A percentile compares a stretch with the other conserved stretches of the same genome.
Evolutionary conservation across 441 rosid species (phyloP).

Genomic region (Erodium chrysanthum): DNA sequence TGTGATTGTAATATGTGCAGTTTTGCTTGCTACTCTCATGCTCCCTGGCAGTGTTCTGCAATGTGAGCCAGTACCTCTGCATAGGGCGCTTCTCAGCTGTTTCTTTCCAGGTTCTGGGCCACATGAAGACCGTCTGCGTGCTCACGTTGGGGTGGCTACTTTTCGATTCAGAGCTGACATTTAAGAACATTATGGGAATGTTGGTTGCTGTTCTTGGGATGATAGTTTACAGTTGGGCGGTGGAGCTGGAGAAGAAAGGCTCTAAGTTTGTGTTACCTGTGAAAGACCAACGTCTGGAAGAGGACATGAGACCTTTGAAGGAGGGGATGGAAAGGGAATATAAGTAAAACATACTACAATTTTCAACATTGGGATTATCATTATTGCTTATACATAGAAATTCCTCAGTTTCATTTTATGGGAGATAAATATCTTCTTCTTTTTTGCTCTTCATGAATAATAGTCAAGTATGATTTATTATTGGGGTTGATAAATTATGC

Average conservation of each 20-base stretch:
- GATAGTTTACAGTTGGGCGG: constrained; percentile 82
- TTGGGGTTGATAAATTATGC: background rate
- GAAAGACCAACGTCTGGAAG: constrained; percentile 67
- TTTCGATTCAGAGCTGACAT: constrained; percentile 60
- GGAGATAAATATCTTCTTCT: background rate
- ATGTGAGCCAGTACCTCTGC: constrained; percentile 86
- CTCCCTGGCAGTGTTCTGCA: constrained; percentile 36
- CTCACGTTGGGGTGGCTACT: constrained; percentile 75
- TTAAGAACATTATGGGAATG: constrained; percentile 81
- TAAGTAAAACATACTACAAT: background rate
- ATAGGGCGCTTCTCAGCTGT: constrained; percentile 83
- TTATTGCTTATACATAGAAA: constrained; percentile 4
- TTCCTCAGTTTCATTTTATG: background rate
- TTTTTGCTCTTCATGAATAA: background rate
- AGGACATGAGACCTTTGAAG: constrained; percentile 69
- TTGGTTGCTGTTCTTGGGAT: constrained; percentile 60
- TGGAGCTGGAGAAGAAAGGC: constrained; percentile 48
- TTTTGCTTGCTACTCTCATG: constrained; percentile 24
- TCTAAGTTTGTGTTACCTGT: constrained; percentile 29
- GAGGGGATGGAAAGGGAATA: constrained; percentile 42
- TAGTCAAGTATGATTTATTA: background rate
- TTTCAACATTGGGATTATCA: background rate
- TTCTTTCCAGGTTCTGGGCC: constrained; percentile 29
- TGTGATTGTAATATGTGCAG: constrained; percentile 16
- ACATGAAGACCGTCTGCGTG: constrained; percentile 83